Percentiles rank a stretch among this genome's conserved stretches.
These are phyloP conservation scores for Panaeolus papilionaceus DNA, from an alignment of 768 basidiomycete genomes.

Conservation along the genomic window DNA sequence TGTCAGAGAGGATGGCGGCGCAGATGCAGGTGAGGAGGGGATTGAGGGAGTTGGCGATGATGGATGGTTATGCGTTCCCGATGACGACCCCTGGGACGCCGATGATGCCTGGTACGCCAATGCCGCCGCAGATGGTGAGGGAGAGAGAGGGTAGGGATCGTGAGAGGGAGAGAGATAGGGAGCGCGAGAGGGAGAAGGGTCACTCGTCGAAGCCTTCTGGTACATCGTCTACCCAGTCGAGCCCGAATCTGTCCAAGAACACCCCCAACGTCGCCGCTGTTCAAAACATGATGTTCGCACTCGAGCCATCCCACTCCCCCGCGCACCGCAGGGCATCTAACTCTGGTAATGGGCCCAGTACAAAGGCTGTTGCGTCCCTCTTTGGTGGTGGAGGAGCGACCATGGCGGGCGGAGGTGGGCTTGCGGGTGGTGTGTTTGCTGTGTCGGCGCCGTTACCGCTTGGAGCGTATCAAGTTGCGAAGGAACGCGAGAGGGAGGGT, in stretches of 20 bases:
- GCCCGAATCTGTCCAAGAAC: conserved; percentile 1
- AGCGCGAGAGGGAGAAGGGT: conserved; percentile 23
- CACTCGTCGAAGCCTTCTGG: conserved; percentile 19
- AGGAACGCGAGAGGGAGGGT: conserved; percentile 13
- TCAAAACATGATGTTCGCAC: conserved; percentile 10
- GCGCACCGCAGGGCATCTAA: background rate
- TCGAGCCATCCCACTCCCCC: background rate
- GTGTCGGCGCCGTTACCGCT: conserved; percentile 30
- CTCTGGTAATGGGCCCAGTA: background rate
- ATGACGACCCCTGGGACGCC: conserved; percentile 15
- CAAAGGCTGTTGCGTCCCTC: background rate
- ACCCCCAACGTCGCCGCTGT: conserved; percentile 7
- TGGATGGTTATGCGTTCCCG: conserved; percentile 9
- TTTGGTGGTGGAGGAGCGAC: background rate
- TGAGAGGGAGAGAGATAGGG: conserved; percentile 24
- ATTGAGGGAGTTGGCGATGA: conserved; percentile 23
- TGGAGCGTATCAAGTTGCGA: conserved; percentile 21
- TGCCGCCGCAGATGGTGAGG: conserved; percentile 19
- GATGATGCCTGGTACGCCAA: conserved; percentile 17
- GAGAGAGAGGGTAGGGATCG: conserved; percentile 20
- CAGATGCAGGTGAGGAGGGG: conserved; percentile 24
- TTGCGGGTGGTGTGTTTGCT: conserved; percentile 20
- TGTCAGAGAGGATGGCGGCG: conserved; percentile 19
- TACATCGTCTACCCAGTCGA: conserved; percentile 1
- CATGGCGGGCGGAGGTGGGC: background rate